Percentiles rank a stretch among this genome's conserved stretches.
These are phyloP conservation scores for Ophiocordyceps camponoti-saundersi DNA, from an alignment of 2,329 filamentous ascomycete species.

Conservation along the genomic window DNA sequence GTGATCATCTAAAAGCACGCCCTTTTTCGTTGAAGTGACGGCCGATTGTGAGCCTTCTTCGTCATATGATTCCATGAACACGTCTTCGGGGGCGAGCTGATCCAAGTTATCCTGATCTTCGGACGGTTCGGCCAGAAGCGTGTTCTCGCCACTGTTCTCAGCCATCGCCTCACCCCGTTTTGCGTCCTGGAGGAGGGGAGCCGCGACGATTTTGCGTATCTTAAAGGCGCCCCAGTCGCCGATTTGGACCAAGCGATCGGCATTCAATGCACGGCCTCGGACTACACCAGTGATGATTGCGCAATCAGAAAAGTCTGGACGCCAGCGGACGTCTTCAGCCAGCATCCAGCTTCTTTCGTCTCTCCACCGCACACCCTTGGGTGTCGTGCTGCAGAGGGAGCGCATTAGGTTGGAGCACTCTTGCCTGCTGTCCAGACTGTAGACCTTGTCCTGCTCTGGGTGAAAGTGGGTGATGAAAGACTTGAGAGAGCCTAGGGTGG, in stretches of 20 bases:
- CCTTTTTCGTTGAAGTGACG: slow-evolving; percentile 45
- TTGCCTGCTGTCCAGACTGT: slow-evolving; percentile 73
- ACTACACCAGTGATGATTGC: slow-evolving; percentile 73
- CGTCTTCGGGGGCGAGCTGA: slow-evolving; percentile 74
- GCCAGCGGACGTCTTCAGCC: slow-evolving; percentile 65
- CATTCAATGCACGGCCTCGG: slow-evolving; percentile 72
- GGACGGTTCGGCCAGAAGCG: slow-evolving; percentile 52
- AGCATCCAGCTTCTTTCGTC: slow-evolving; percentile 95
- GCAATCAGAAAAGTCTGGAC: slow-evolving; percentile 38
- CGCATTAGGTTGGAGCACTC: slow-evolving; percentile 85
- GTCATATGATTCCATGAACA: slow-evolving; percentile 48
- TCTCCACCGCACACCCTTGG: slow-evolving; percentile 89
- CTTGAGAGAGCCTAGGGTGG: slow-evolving; percentile 68
- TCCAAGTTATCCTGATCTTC: slow-evolving; percentile 71
- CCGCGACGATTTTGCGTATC: slow-evolving; percentile 72
- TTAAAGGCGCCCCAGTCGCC: slow-evolving; percentile 92
- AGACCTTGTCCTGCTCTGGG: slow-evolving; percentile 77
- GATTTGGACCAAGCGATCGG: slow-evolving; percentile 76
- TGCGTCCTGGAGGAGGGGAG: slow-evolving; percentile 45
- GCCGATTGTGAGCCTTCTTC: slow-evolving; percentile 26
- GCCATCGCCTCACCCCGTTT: slow-evolving; percentile 50
- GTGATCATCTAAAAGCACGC: slow-evolving; percentile 87
- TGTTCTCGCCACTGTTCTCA: slow-evolving; percentile 36
- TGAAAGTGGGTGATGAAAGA: slow-evolving; percentile 93
- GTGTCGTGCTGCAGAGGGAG: slow-evolving; percentile 77